Conservation (phyloP, 306 rosid species). For the Sesbania bispinosa region DNA sequence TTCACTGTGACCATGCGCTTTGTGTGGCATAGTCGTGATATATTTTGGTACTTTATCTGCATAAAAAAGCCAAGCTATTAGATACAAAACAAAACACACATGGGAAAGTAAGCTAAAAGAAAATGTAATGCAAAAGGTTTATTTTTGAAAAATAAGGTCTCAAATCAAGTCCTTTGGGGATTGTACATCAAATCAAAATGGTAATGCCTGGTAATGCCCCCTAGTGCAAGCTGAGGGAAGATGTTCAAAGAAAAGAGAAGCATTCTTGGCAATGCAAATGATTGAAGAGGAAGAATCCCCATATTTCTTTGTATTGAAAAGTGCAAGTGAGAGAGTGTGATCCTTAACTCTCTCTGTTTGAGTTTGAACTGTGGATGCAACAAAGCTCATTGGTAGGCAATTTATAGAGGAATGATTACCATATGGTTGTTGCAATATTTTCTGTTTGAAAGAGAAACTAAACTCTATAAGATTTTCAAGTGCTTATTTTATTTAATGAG, state of each 20-base stretch:
- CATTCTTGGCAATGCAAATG: constrained; percentile 19
- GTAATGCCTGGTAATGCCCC: constrained; percentile 58
- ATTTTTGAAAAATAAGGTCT: not conserved
- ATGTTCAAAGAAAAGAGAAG: constrained; percentile 24
- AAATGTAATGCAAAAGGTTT: not conserved
- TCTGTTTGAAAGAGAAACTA: constrained; percentile 6
- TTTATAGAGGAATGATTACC: constrained; percentile 28
- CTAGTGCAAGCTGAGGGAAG: constrained; percentile 38
- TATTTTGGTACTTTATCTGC: constrained; percentile 47
- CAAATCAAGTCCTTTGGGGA: not conserved
- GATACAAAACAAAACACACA: not conserved
- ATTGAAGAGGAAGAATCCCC: constrained; percentile 25
- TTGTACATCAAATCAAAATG: constrained; percentile 55
- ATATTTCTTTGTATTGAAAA: constrained; percentile 17
- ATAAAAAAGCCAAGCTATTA: not conserved
- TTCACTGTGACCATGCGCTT: constrained; percentile 58
- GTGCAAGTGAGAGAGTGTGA: not conserved
- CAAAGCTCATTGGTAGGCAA: not conserved
- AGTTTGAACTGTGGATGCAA: constrained; percentile 11
- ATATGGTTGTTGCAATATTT: constrained; percentile 17
- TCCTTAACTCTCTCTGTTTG: not conserved
- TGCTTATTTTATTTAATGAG: not conserved
- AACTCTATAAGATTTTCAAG: not conserved
- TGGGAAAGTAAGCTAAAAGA: not conserved
- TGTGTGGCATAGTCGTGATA: constrained; percentile 55